Base-by-base conservation (phyloP, 768 basidiomycete genomes). In the Podaxis sp. region DNA sequence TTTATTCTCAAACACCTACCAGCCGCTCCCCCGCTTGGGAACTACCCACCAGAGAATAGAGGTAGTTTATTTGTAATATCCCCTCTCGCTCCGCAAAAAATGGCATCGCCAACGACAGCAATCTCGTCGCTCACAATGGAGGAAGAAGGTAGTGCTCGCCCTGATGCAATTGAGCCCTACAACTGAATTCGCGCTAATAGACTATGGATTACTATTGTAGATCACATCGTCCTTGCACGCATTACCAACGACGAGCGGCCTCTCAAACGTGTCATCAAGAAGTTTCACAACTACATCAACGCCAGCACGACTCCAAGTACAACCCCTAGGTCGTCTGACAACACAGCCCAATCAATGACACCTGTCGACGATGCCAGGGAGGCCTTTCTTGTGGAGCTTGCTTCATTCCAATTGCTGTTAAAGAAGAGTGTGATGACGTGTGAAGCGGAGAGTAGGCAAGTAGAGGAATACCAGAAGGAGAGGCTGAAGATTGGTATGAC, bases 231-330 rank as follows among this genome's bases (percentile, higher is more conserved):
- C 51, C 85, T 89, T 68, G 81, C 88, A 0, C 84, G 92, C 55
- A 91, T 93, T 64, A 87, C 85, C 18, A 89, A 92, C 68, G 91
- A 93, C 65, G 91, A 93, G 72, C 84, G 89, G 13, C 84, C 86
- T 23, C 77, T 94, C 27, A 84, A 87, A 38, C 85, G 90, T 47
- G 82, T 93, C 36, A 84, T 91, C 60, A 91, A 90, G 76, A 90
- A 88, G 70, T 93, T 92, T 69, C 88, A 90, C 76, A 80, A 76
- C 62, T 92, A 91, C 65, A 79, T 85, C 16, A 77, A 84, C 4
- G 74, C 85, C 3, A 81, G 84, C 16, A 78, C 85, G 69, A 65
- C 79, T 16, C 77, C 83, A 5, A 64, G 79, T 18, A 71, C 80
- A 23, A 71, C 76, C 38, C 62, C 69, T 23, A 66, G 70, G 47